A percentile compares a stretch with the other conserved stretches of the same genome.
Evolutionary conservation across 495 filamentous ascomycete genomes (phyloP).

Genomic region (Evansstolkia leycettana): DNA sequence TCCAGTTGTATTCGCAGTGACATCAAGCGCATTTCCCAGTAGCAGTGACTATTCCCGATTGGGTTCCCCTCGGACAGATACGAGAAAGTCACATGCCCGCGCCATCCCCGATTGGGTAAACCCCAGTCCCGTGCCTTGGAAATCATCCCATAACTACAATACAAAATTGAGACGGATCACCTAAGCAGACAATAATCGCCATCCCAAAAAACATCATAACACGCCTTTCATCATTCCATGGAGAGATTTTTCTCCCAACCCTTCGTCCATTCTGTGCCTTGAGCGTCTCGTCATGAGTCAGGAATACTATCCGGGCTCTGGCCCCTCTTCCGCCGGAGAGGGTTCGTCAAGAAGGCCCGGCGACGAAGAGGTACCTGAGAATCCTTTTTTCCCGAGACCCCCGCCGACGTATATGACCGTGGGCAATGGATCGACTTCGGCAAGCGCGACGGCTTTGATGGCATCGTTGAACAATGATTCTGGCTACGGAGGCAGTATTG

Average conservation of each 20-base stretch:
- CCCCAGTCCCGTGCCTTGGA: too few species aligned
- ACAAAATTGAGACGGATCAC: too few species aligned
- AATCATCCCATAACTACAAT: too few species aligned
- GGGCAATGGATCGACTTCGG: constrained; percentile 66
- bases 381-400: constrained; percentile 20
- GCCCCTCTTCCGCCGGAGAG: constrained; percentile 24
- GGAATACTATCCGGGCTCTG: constrained; percentile 45
- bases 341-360: constrained; percentile 23
- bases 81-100: constrained; percentile 3
- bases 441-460: constrained; percentile 57
- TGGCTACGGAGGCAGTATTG: constrained; percentile 74
- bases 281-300: constrained; percentile 51
- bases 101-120: constrained; percentile 7
- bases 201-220: too few species aligned
- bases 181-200: too few species aligned
- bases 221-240: neutral
- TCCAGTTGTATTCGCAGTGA: constrained; percentile 11
- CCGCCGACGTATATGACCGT: constrained; percentile 75
- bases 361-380: constrained; percentile 16
- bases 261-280: constrained; percentile 6
- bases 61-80: too few species aligned
- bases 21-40: constrained; percentile 19
- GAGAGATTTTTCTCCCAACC: neutral
- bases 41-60: too few species aligned
- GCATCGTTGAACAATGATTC: constrained; percentile 70